phyloP scores from a whole-genome alignment of 306 rosid genomes.

The Alnus rubra region DNA sequence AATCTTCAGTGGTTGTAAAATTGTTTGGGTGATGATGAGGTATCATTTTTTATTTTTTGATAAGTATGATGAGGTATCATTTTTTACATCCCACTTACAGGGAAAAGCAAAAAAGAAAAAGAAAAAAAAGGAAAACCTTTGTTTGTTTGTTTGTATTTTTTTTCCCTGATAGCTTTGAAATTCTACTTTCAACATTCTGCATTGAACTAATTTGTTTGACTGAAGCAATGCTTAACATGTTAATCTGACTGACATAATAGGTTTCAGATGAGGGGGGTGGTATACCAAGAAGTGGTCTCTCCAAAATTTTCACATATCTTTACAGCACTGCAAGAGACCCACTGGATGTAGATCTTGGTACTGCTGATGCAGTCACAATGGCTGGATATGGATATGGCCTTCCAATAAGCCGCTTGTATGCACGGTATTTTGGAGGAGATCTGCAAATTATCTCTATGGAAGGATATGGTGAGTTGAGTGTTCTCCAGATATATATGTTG shows the following conservation, averaged over 20 bases:
- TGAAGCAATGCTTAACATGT: slow-evolving; percentile 14
- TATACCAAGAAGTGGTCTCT: slow-evolving; percentile 75
- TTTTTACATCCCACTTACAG: neutral
- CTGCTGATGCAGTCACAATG: slow-evolving; percentile 66
- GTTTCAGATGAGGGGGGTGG: slow-evolving; percentile 96
- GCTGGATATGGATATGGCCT: slow-evolving; percentile 96
- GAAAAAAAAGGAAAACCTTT: neutral
- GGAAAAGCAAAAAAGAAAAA: neutral
- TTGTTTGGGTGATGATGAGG: neutral
- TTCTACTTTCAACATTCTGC: neutral
- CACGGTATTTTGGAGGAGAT: slow-evolving; percentile 90
- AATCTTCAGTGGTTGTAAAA: neutral
- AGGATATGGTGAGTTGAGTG: slow-evolving; percentile 70
- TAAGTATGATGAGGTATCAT: neutral
- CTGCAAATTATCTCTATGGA: slow-evolving; percentile 93
- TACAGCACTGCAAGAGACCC: slow-evolving; percentile 87
- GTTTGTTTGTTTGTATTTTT: neutral
- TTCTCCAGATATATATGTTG: neutral
- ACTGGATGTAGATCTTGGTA: slow-evolving; percentile 71
- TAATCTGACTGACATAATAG: slow-evolving; percentile 35
- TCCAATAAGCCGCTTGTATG: slow-evolving; percentile 83
- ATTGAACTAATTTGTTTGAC: neutral
- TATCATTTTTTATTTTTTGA: neutral
- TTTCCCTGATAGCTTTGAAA: neutral
- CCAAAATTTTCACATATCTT: slow-evolving; percentile 85